Evolutionary conservation across 2,329 filamentous ascomycete species (phyloP).

Genomic region (Phoma sp.): DNA sequence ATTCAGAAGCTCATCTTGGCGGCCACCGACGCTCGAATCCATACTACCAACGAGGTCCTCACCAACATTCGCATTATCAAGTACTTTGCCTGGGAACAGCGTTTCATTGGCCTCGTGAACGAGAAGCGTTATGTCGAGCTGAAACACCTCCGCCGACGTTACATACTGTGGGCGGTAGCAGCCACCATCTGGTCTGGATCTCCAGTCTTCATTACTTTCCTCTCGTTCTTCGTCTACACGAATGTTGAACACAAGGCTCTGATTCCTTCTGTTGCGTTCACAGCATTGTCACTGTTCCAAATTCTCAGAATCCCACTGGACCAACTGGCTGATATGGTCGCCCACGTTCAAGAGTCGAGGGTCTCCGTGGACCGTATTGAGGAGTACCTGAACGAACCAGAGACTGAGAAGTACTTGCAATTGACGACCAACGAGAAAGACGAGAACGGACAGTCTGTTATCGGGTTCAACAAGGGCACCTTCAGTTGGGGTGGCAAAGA

Average conservation of each 20-base stretch:
- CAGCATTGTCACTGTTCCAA: conserved; percentile 93
- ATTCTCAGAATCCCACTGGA: conserved; percentile 91
- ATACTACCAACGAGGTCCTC: conserved; percentile 94
- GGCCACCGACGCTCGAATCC: conserved; percentile 93
- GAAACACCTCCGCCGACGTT: conserved; percentile 77
- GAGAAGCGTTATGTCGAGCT: conserved; percentile 86
- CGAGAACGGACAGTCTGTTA: conserved; percentile 72
- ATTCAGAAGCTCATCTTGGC: conserved; percentile 91
- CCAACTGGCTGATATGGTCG: conserved; percentile 97
- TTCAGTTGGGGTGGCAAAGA: conserved; percentile 82
- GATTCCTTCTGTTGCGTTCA: conserved; percentile 92
- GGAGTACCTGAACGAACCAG: conserved; percentile 88
- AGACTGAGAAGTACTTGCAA: conserved; percentile 94
- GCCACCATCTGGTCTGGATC: conserved; percentile 97
- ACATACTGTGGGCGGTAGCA: conserved; percentile 88
- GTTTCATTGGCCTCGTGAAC: conserved; percentile 84
- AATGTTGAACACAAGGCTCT: conserved; percentile 86
- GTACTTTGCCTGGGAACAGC: conserved; percentile 97
- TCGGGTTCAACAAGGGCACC: conserved; percentile 84
- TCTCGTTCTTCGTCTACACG: conserved; percentile 94
- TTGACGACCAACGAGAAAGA: conserved; percentile 73
- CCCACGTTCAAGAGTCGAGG: conserved; percentile 95
- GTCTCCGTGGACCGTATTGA: conserved; percentile 97
- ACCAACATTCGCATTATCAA: conserved; percentile 99
- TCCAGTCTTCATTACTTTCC: conserved; percentile 92